Percentiles rank a stretch among this genome's conserved stretches.
phyloP scores from a whole-genome alignment of 148 eudicot genomes.

The Bassia scoparia region DNA sequence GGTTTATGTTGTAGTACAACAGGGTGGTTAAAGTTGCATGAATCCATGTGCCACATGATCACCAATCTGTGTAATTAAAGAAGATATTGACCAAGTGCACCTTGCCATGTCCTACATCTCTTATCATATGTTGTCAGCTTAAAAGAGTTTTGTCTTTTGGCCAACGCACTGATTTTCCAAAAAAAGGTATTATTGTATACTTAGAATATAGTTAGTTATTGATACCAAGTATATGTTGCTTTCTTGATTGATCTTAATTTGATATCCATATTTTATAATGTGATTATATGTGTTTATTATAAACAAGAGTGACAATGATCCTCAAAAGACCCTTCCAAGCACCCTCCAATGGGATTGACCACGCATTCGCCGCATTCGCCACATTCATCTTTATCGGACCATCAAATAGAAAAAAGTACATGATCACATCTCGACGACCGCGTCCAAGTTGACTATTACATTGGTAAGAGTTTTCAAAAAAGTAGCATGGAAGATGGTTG shows the following conservation, averaged over 20 bases:
- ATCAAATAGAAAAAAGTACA: not conserved
- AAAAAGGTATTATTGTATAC: not conserved
- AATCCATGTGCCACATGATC: no score
- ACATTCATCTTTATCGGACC: not conserved
- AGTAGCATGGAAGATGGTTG: not conserved
- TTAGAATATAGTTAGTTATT: no score
- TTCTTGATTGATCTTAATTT: no score
- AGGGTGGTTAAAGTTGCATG: not conserved
- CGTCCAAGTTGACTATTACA: not conserved
- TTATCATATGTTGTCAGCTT: not conserved
- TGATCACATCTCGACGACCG: not conserved
- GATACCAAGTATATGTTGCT: no score
- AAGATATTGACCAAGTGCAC: not conserved
- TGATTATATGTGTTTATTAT: no score
- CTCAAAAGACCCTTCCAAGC: no score
- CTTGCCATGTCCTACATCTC: slow-evolving; percentile 2
- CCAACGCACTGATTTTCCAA: not conserved
- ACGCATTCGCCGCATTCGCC: not conserved
- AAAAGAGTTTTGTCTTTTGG: not conserved
- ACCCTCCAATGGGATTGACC: not conserved
- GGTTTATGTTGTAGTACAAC: not conserved
- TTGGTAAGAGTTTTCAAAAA: slow-evolving; percentile 2
- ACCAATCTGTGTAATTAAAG: no score
- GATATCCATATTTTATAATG: no score
- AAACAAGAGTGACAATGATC: no score